Evolutionary conservation across 345 rosid genomes (phyloP).

Genomic region (Luvunga scandens): DNA sequence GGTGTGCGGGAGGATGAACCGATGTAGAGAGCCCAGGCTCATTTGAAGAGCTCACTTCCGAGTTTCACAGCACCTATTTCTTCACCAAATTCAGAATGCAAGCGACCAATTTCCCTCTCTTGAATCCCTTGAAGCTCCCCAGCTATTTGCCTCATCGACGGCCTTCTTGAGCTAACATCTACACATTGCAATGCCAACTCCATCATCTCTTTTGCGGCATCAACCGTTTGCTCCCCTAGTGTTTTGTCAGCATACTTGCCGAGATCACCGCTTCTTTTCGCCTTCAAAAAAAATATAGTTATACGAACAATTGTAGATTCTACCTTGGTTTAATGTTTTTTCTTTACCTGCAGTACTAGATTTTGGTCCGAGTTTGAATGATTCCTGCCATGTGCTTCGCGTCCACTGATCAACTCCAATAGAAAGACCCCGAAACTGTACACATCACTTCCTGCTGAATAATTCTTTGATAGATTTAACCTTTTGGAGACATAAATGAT

Average conservation of each 20-base stretch:
- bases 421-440: conserved; percentile 50
- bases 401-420: conserved; percentile 40
- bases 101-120: conserved; percentile 23
- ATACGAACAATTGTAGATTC: background rate
- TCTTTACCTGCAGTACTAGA: conserved; percentile 31
- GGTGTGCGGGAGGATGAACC: background rate
- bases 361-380: conserved; percentile 12
- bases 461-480: conserved; percentile 20
- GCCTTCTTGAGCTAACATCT: conserved; percentile 24
- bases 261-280: conserved; percentile 7
- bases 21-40: conserved; percentile 25
- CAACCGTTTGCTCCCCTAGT: conserved; percentile 3
- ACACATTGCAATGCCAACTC: conserved; percentile 34
- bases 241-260: conserved; percentile 25
- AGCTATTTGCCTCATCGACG: conserved; percentile 30
- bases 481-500: conserved; percentile 15
- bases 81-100: conserved; percentile 22
- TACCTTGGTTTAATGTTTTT: background rate
- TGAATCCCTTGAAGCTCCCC: conserved; percentile 33
- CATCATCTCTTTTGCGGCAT: conserved; percentile 24
- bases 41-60: conserved; percentile 42
- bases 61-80: conserved; percentile 31
- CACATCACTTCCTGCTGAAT: conserved; percentile 33
- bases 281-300: conserved; percentile 16
- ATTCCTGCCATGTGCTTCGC: conserved; percentile 24